phyloP scores from a whole-genome alignment of 2,329 filamentous ascomycete species.

The Diaporthe amygdali region DNA sequence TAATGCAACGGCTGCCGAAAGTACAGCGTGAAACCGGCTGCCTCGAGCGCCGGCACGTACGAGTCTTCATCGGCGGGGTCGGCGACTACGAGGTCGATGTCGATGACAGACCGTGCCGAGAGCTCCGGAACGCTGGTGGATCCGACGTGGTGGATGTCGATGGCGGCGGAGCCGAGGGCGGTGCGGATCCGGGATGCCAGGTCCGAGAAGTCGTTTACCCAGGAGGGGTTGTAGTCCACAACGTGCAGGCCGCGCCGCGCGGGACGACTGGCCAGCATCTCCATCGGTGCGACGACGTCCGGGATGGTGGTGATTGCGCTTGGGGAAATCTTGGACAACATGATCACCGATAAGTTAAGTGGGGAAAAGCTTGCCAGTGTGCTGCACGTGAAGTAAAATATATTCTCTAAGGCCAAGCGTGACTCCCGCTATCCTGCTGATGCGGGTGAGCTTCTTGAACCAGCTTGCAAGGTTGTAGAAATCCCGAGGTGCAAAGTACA shows the following conservation, averaged over 20 bases:
- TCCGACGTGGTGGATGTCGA: conserved; percentile 51
- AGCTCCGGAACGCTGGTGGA: conserved; percentile 56
- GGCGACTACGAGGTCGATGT: conserved; percentile 54
- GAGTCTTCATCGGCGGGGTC: conserved; percentile 44
- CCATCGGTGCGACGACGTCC: background rate
- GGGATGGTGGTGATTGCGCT: background rate
- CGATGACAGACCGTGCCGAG: conserved; percentile 56
- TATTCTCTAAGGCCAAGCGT: too few species aligned
- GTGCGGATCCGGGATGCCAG: conserved; percentile 36
- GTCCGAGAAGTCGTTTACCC: background rate
- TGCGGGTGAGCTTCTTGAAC: too few species aligned
- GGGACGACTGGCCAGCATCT: background rate
- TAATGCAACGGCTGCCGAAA: conserved; percentile 52
- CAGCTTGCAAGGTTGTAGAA: too few species aligned
- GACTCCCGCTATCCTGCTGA: too few species aligned
- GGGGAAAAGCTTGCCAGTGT: too few species aligned
- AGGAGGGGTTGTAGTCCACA: background rate
- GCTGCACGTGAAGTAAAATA: too few species aligned
- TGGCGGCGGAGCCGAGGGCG: conserved; percentile 40
- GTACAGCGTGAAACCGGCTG: conserved; percentile 50
- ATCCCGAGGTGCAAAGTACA: too few species aligned
- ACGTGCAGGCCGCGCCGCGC: background rate
- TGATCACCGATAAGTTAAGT: background rate
- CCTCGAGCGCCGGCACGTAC: conserved; percentile 49
- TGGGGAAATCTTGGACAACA: background rate